Evolutionary conservation across 768 basidiomycete genomes (phyloP).

Genomic region (Auriscalpium vulgare): DNA sequence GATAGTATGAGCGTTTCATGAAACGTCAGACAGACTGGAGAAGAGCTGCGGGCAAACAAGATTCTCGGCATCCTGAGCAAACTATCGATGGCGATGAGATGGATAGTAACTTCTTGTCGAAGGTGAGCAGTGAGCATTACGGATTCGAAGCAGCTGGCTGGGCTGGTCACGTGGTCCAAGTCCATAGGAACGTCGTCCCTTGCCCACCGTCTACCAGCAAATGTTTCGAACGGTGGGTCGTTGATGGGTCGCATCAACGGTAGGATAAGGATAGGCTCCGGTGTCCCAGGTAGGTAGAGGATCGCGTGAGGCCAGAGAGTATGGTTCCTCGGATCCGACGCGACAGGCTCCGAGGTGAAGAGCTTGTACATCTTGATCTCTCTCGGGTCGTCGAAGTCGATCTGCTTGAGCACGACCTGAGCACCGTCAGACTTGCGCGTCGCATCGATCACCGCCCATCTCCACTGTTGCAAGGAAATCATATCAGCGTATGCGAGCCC

Average conservation of each 20-base stretch:
- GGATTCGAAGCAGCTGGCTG: too few relatives aligned
- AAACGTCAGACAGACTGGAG: too few relatives aligned
- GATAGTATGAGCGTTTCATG: too few relatives aligned
- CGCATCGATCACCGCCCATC: constrained; percentile 7
- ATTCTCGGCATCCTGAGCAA: too few relatives aligned
- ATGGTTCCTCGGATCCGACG: constrained; percentile 20
- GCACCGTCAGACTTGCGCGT: not conserved
- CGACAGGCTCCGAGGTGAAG: constrained; percentile 12
- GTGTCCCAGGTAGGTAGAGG: constrained; percentile 7
- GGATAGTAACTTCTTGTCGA: too few relatives aligned
- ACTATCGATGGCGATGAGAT: too few relatives aligned
- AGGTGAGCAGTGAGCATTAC: too few relatives aligned
- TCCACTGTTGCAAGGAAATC: not conserved
- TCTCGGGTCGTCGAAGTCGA: constrained; percentile 1
- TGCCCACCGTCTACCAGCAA: constrained; percentile 9
- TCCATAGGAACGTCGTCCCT: too few relatives aligned
- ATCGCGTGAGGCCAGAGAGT: constrained; percentile 19
- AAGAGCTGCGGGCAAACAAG: too few relatives aligned
- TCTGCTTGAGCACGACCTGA: constrained; percentile 8
- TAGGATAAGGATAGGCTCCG: constrained; percentile 19
- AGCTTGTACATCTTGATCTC: constrained; percentile 2
- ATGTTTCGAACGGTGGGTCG: constrained; percentile 24
- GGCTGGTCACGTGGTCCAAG: too few relatives aligned
- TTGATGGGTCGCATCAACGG: constrained; percentile 23
- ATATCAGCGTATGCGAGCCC: not conserved